A percentile compares a stretch with the other conserved stretches of the same genome.
phyloP scores from a whole-genome alignment of 2,329 filamentous ascomycete species.

The Akanthomyces dipterigenus region DNA sequence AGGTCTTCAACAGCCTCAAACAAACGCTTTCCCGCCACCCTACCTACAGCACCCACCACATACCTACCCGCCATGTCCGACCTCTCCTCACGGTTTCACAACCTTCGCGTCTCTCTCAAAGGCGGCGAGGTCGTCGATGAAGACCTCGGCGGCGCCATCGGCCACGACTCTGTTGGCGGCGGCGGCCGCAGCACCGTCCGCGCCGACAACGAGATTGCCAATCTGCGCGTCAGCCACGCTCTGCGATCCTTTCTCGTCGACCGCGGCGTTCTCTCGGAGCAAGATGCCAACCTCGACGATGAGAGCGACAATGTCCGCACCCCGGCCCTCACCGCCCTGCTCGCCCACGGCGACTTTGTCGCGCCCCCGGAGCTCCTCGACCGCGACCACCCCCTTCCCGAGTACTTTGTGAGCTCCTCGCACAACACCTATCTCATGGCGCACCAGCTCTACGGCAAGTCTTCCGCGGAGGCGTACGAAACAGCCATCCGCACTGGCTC shows the following conservation, averaged over 20 bases:
- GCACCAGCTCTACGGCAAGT: constrained; percentile 60
- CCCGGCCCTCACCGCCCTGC: constrained; percentile 40
- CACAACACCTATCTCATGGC: constrained; percentile 69
- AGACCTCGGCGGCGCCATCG: constrained; percentile 46
- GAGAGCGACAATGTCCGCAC: constrained; percentile 32
- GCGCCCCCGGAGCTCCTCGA: constrained; percentile 50
- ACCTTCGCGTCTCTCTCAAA: constrained; percentile 13
- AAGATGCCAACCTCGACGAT: constrained; percentile 36
- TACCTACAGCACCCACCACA: neutral
- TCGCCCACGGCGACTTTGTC: constrained; percentile 50
- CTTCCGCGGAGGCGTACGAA: constrained; percentile 56
- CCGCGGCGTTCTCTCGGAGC: constrained; percentile 41
- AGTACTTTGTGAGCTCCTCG: constrained; percentile 67
- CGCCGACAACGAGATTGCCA: constrained; percentile 40
- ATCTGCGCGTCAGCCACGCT: constrained; percentile 53
- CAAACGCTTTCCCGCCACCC: neutral
- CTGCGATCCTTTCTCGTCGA: constrained; percentile 49
- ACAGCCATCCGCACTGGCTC: constrained; percentile 56
- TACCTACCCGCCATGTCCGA: constrained; percentile 13
- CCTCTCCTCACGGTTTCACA: constrained; percentile 12
- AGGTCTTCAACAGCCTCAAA: neutral
- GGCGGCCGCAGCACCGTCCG: constrained; percentile 49
- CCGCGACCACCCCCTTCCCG: constrained; percentile 53
- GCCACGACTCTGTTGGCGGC: constrained; percentile 45
- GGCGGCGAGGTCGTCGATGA: constrained; percentile 41